A percentile compares a stretch with the other conserved stretches of the same genome.
phyloP scores from a whole-genome alignment of 208 protist genomes.

The Leishmania tarentolae region DNA sequence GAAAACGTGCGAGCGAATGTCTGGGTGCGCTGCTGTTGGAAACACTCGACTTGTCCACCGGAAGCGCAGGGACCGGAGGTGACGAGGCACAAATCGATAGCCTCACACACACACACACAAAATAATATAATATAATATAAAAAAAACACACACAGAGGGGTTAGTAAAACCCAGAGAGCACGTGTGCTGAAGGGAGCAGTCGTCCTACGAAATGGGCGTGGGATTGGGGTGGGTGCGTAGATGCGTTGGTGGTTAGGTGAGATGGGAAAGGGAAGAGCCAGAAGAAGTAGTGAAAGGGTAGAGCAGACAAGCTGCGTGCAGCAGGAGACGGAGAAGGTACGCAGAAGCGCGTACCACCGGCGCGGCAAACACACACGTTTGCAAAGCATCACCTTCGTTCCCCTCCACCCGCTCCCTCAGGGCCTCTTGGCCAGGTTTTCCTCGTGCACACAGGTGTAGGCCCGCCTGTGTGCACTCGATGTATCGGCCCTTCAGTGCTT shows the following conservation, averaged over 20 bases:
- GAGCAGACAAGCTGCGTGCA: conserved; percentile 4
- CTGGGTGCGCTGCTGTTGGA: neutral
- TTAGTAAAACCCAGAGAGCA: neutral
- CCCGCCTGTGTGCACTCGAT: neutral
- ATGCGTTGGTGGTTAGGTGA: neutral
- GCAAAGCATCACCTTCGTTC: neutral
- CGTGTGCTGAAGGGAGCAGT: neutral
- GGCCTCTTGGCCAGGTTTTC: neutral
- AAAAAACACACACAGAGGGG: neutral
- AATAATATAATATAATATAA: too few species aligned
- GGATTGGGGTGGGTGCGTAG: neutral
- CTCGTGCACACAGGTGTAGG: neutral
- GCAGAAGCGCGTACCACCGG: neutral
- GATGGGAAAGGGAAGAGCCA: neutral
- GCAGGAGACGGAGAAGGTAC: neutral
- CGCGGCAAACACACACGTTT: neutral
- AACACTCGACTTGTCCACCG: neutral
- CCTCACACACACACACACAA: too few species aligned
- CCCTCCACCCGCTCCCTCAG: neutral
- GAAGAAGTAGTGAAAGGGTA: neutral
- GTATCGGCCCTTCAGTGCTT: neutral
- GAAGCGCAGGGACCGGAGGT: neutral
- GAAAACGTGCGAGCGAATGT: neutral
- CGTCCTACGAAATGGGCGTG: neutral
- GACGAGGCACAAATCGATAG: neutral